phyloP scores from a whole-genome alignment of 345 rosid genomes.

The Xanthoceras sorbifolium region DNA sequence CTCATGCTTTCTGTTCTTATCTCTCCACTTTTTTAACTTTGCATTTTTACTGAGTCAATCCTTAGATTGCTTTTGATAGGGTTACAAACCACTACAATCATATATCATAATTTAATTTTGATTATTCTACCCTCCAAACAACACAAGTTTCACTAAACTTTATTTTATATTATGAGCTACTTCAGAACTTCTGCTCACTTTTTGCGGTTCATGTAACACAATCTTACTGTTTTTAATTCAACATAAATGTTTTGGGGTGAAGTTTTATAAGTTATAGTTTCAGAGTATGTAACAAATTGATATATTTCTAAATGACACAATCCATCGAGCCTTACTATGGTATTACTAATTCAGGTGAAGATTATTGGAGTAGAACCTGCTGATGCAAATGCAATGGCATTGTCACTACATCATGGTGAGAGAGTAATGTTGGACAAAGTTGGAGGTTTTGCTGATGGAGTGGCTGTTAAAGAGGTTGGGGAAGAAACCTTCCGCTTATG shows the following conservation, averaged over 20 bases:
- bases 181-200: not conserved
- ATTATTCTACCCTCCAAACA: not conserved
- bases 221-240: not conserved
- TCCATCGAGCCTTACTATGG: constrained; percentile 8
- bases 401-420: constrained; percentile 89
- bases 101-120: not conserved
- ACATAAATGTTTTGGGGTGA: not conserved
- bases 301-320: not conserved
- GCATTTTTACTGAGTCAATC: not conserved
- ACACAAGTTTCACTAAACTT: not conserved
- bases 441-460: constrained; percentile 99
- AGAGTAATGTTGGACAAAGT: constrained; percentile 85
- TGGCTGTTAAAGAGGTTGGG: constrained; percentile 96
- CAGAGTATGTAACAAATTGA: not conserved
- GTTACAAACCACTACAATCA: not conserved
- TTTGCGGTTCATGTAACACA: not conserved
- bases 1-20: not conserved
- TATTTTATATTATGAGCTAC: not conserved
- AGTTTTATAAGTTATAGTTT: not conserved
- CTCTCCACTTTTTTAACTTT: not conserved
- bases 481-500: constrained; percentile 85
- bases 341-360: constrained; percentile 59
- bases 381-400: constrained; percentile 98
- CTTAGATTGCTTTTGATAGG: not conserved
- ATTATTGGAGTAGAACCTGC: constrained; percentile 95